Conservation (phyloP, 331 rosid species). For the Telfairia occidentalis region DNA sequence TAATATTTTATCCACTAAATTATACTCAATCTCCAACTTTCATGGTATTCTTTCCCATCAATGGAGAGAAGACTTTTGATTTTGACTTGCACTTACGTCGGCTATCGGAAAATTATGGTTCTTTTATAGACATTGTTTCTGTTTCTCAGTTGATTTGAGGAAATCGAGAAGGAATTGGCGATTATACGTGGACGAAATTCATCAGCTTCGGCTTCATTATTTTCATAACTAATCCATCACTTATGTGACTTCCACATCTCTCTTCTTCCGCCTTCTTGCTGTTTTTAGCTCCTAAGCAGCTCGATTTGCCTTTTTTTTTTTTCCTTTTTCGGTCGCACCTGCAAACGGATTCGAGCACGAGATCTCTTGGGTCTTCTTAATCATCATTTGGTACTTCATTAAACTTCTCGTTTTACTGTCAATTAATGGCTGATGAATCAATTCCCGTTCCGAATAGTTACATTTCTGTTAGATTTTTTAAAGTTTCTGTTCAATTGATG, state of each 20-base stretch:
- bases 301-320: not conserved
- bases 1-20: too few relatives aligned
- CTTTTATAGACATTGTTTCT: not conserved
- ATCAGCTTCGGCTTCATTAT: not conserved
- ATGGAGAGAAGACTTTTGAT: not conserved
- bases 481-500: not conserved
- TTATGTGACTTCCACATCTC: not conserved
- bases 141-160: not conserved
- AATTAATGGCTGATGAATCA: not conserved
- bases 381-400: not conserved
- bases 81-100: not conserved
- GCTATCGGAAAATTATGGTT: not conserved
- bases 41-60: too few relatives aligned
- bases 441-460: not conserved
- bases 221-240: not conserved
- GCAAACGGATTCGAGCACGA: not conserved
- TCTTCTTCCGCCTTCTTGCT: not conserved
- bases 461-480: not conserved
- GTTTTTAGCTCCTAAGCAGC: not conserved
- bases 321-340: not conserved
- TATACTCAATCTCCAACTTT: too few relatives aligned
- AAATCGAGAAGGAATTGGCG: not conserved
- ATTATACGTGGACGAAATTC: conserved; percentile 2
- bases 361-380: not conserved
- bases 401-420: not conserved